A percentile compares a stretch with the other conserved stretches of the same genome.
Conservation (phyloP, 2,329 filamentous ascomycete genomes). For the Sporothrix euskadiensis region DNA sequence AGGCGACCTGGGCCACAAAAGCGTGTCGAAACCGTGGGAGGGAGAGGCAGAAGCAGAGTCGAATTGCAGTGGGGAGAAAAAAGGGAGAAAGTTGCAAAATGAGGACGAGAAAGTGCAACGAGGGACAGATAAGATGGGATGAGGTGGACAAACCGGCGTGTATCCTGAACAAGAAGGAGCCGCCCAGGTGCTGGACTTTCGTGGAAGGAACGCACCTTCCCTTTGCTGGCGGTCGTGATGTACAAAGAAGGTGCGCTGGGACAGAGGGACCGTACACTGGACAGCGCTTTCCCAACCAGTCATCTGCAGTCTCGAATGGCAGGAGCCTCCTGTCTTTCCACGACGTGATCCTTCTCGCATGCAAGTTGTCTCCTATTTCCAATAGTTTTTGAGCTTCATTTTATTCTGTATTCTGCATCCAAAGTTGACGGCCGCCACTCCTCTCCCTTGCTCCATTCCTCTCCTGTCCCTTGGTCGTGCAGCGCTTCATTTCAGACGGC, state of each 20-base stretch:
- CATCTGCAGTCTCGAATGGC: constrained; percentile 18
- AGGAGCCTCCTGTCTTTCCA: constrained; percentile 1
- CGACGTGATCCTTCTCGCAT: constrained; percentile 11
- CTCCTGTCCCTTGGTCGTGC: constrained; percentile 28
- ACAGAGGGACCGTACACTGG: background rate
- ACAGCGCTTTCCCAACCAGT: constrained; percentile 19
- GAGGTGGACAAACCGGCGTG: constrained; percentile 11
- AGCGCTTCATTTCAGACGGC: constrained; percentile 28
- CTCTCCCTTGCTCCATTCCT: constrained; percentile 13
- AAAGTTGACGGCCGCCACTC: background rate
- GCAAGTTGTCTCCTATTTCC: background rate
- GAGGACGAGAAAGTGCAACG: constrained; percentile 17
- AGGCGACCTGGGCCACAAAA: background rate
- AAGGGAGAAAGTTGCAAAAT: background rate
- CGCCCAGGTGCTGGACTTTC: background rate
- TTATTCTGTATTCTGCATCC: background rate
- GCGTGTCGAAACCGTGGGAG: background rate
- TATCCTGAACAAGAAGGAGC: constrained; percentile 21
- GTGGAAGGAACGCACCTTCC: constrained; percentile 8
- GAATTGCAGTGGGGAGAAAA: background rate
- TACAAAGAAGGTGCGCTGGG: constrained; percentile 20
- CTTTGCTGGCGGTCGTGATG: constrained; percentile 12
- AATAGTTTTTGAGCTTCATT: constrained; percentile 4
- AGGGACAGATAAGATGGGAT: constrained; percentile 23
- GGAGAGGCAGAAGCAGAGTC: background rate